Conservation (phyloP, 1,139 yeast genomes). For the Debaryomyces fabryi region DNA sequence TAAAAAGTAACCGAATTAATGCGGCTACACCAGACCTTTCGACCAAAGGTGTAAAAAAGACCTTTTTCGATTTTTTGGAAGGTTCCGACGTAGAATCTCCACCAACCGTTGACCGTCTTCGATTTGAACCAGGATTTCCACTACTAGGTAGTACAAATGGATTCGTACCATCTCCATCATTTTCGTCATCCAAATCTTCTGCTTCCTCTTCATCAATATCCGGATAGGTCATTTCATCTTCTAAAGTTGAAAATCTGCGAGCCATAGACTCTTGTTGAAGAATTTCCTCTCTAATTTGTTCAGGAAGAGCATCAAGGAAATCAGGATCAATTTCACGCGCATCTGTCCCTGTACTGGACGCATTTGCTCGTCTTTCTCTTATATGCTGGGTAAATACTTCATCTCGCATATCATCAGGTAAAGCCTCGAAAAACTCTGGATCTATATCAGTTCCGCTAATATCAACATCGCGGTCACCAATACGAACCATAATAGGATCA, state of each 20-base stretch:
- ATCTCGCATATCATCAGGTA: slow-evolving; percentile 92
- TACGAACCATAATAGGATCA: slow-evolving; percentile 67
- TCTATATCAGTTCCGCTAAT: slow-evolving; percentile 91
- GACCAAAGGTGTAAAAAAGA: slow-evolving; percentile 64
- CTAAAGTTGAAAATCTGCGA: slow-evolving; percentile 36
- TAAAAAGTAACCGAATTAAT: slow-evolving; percentile 67
- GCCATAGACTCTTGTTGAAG: slow-evolving; percentile 66
- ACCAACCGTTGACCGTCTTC: slow-evolving; percentile 2
- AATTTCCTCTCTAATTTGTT: slow-evolving; percentile 70
- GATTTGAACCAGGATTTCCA: background rate
- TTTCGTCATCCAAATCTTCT: slow-evolving; percentile 31
- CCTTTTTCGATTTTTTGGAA: slow-evolving; percentile 27
- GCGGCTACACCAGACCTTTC: slow-evolving; percentile 81
- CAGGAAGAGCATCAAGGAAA: slow-evolving; percentile 81
- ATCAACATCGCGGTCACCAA: slow-evolving; percentile 82
- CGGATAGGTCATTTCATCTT: slow-evolving; percentile 22
- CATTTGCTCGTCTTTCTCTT: slow-evolving; percentile 64
- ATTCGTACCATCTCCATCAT: slow-evolving; percentile 18
- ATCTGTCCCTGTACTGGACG: slow-evolving; percentile 43
- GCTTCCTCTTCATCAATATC: slow-evolving; percentile 29
- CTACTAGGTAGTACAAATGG: slow-evolving; percentile 1
- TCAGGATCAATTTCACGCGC: slow-evolving; percentile 78
- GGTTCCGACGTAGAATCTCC: slow-evolving; percentile 8
- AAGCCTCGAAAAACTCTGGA: slow-evolving; percentile 85
- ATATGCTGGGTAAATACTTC: slow-evolving; percentile 90